Percentiles rank a stretch among this genome's conserved stretches.
Evolutionary conservation across 177 flowering plant genomes (phyloP).

Genomic region (Tripterygium wilfordii): DNA sequence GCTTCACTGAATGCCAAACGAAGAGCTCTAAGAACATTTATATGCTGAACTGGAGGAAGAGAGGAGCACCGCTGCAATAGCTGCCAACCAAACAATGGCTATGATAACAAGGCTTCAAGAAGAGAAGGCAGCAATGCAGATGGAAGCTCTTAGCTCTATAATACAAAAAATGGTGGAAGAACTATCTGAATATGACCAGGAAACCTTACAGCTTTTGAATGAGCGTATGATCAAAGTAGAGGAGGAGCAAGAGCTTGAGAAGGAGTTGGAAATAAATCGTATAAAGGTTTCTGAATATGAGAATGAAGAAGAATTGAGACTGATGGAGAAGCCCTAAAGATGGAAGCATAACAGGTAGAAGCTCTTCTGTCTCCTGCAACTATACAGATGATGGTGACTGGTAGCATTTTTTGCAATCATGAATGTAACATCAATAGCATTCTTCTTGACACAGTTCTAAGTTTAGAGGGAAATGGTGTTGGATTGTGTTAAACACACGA

Average conservation of each 20-base stretch:
- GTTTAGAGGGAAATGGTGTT: slow-evolving; percentile 33
- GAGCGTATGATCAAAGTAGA: slow-evolving; percentile 81
- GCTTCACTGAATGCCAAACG: slow-evolving; percentile 49
- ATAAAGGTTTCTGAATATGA: slow-evolving; percentile 56
- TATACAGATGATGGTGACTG: slow-evolving; percentile 48
- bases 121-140: slow-evolving; percentile 88
- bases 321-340: slow-evolving; percentile 26
- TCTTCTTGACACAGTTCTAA: slow-evolving; percentile 25
- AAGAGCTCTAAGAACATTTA: slow-evolving; percentile 44
- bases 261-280: slow-evolving; percentile 53
- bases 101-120: slow-evolving; percentile 90
- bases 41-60: slow-evolving; percentile 86
- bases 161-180: slow-evolving; percentile 93
- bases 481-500: slow-evolving; percentile 28
- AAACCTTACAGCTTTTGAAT: slow-evolving; percentile 76
- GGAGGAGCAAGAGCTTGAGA: slow-evolving; percentile 77
- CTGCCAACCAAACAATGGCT: slow-evolving; percentile 88
- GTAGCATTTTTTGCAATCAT: slow-evolving; percentile 15
- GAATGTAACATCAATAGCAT: slow-evolving; percentile 30
- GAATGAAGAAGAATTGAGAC: slow-evolving; percentile 41
- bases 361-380: slow-evolving; percentile 49
- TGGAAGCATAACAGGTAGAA: slow-evolving; percentile 29
- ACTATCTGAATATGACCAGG: slow-evolving; percentile 86
- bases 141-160: slow-evolving; percentile 94
- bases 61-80: slow-evolving; percentile 73